Percentiles rank a stretch among this genome's conserved stretches.
phyloP scores from a whole-genome alignment of 345 rosid species.

The Moricandia moricandioides region DNA sequence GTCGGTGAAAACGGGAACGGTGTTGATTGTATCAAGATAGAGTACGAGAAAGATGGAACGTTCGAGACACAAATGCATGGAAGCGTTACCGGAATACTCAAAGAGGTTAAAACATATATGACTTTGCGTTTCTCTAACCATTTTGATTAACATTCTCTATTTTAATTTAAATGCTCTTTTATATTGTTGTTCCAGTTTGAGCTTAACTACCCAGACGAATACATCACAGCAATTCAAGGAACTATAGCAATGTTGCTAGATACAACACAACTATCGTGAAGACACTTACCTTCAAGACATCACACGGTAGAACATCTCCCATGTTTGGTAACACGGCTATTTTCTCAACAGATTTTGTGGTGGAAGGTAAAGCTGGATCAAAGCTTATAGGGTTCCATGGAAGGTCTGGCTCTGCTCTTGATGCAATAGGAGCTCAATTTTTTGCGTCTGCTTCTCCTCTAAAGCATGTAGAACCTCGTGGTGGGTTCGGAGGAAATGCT shows the following conservation, averaged over 20 bases:
- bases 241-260: neutral
- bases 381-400: conserved; percentile 28
- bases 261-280: conserved; percentile 8
- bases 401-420: neutral
- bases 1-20: neutral
- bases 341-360: neutral
- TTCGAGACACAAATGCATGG: conserved; percentile 3
- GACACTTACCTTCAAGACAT: conserved; percentile 3
- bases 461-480: neutral
- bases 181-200: neutral
- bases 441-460: neutral
- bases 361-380: conserved; percentile 13
- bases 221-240: conserved; percentile 8
- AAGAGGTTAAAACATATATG: neutral
- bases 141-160: neutral
- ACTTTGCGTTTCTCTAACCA: neutral
- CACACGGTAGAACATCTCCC: conserved; percentile 1
- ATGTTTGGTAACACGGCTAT: neutral
- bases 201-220: conserved; percentile 25
- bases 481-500: conserved; percentile 3
- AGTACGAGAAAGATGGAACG: conserved; percentile 11
- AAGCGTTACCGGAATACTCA: neutral
- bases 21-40: neutral
- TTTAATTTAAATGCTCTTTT: neutral
- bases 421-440: conserved; percentile 24